These are phyloP conservation scores for Ceratocystis alfenasii DNA, from an alignment of 2,329 filamentous ascomycete species.

Conservation along the genomic window DNA sequence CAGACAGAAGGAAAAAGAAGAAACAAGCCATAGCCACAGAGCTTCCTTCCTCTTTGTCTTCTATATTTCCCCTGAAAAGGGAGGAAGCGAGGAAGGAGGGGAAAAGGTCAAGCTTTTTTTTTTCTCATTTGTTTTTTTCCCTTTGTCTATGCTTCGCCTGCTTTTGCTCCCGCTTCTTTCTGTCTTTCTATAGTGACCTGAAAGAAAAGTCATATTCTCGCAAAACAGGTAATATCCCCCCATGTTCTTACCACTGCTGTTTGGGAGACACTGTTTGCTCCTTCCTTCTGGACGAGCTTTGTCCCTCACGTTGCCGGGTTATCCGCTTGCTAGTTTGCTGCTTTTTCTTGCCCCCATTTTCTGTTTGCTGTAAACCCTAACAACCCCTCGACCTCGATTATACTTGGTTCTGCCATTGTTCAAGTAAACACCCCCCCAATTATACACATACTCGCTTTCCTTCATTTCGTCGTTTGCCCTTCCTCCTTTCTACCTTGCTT, in stretches of 20 bases:
- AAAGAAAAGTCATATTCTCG: too few relatives aligned
- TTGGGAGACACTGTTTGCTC: background rate
- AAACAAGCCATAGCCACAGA: slow-evolving; percentile 11
- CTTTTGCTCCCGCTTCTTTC: background rate
- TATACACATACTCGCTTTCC: background rate
- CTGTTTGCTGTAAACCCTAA: too few relatives aligned
- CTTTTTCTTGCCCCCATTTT: background rate
- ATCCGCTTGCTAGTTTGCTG: background rate
- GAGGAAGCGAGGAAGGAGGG: background rate
- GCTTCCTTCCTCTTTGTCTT: background rate
- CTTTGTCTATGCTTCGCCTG: background rate
- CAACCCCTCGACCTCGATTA: too few relatives aligned
- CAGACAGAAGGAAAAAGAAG: background rate
- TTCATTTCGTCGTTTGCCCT: background rate
- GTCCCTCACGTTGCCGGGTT: background rate
- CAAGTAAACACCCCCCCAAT: background rate
- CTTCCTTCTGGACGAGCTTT: background rate
- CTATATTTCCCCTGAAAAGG: background rate
- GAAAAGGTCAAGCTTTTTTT: background rate
- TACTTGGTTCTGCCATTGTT: background rate
- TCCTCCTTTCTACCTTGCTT: background rate
- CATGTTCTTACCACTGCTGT: background rate
- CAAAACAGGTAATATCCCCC: too few relatives aligned
- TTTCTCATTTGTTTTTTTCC: background rate
- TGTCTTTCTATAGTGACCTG: background rate